phyloP scores from a whole-genome alignment of 225 moss, liverwort and hornwort species.

The Asterella californica region DNA sequence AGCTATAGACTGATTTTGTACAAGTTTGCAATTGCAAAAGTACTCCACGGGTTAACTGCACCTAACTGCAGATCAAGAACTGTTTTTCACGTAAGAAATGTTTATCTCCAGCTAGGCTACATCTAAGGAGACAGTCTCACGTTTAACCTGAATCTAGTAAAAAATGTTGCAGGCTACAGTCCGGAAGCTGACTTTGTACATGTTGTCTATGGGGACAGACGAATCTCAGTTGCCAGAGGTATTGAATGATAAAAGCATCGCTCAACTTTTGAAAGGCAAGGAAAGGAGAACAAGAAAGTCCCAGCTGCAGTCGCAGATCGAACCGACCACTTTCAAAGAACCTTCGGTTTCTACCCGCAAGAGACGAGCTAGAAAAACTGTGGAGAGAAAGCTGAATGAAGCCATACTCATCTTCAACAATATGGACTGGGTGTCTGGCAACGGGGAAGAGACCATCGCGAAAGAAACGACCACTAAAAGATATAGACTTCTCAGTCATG shows the following conservation, averaged over 20 bases:
- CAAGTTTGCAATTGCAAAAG: no score
- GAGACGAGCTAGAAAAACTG: background rate
- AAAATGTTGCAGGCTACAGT: no score
- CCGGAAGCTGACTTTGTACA: background rate
- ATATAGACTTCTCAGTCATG: no score
- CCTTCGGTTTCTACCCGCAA: background rate
- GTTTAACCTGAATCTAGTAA: no score
- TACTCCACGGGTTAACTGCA: no score
- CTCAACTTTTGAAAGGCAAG: background rate
- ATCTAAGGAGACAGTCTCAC: no score
- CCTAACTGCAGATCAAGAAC: background rate
- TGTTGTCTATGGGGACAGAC: background rate
- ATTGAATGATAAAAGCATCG: background rate
- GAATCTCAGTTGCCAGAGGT: background rate
- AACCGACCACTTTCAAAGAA: background rate
- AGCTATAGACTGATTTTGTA: no score
- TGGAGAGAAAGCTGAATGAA: conserved; percentile 1
- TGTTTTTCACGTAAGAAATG: background rate
- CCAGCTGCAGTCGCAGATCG: background rate
- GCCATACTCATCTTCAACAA: background rate
- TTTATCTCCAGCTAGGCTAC: no score
- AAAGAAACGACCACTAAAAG: background rate
- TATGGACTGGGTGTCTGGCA: background rate
- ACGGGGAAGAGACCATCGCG: background rate
- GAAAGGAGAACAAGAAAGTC: no score